Percentiles rank a stretch among this genome's conserved stretches.
These are phyloP conservation scores for Cryptococcus hybrid DNA, from an alignment of 1,284 basidiomycete genomes.

Conservation along the genomic window DNA sequence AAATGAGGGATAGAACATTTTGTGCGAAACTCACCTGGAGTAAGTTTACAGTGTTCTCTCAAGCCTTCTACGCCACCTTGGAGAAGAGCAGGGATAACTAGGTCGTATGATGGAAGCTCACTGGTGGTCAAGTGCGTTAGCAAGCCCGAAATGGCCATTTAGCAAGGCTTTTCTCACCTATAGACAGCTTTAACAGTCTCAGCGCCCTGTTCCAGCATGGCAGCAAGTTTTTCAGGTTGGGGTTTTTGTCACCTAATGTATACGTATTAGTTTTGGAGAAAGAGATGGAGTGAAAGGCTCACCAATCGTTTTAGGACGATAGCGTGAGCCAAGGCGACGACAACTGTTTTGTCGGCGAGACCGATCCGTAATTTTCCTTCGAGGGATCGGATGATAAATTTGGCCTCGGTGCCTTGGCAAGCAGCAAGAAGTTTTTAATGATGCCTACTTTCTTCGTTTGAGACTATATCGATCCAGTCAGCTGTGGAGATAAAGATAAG, in stretches of 20 bases:
- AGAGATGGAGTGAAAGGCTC: conserved; percentile 17
- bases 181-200: conserved; percentile 86
- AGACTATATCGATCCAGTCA: conserved; percentile 56
- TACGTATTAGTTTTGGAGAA: not conserved
- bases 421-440: conserved; percentile 93
- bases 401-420: conserved; percentile 80
- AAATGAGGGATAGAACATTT: not conserved
- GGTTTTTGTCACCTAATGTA: conserved; percentile 59
- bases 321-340: conserved; percentile 84
- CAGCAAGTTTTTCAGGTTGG: conserved; percentile 69
- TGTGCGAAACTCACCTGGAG: conserved; percentile 61
- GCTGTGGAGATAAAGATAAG: not conserved
- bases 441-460: conserved; percentile 94
- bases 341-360: conserved; percentile 89
- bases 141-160: not conserved
- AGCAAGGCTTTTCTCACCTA: conserved; percentile 58
- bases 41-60: conserved; percentile 77
- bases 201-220: conserved; percentile 74
- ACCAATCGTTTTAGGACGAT: conserved; percentile 77
- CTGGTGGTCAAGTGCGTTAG: conserved; percentile 51
- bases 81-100: conserved; percentile 89
- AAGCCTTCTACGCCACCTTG: conserved; percentile 73
- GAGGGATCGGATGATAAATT: conserved; percentile 92
- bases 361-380: conserved; percentile 98
- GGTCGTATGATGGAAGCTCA: conserved; percentile 90